Percentiles rank a stretch among this genome's conserved stretches.
Conservation (phyloP, 179 eudicot species). For the Sideroxylon spinosum region DNA sequence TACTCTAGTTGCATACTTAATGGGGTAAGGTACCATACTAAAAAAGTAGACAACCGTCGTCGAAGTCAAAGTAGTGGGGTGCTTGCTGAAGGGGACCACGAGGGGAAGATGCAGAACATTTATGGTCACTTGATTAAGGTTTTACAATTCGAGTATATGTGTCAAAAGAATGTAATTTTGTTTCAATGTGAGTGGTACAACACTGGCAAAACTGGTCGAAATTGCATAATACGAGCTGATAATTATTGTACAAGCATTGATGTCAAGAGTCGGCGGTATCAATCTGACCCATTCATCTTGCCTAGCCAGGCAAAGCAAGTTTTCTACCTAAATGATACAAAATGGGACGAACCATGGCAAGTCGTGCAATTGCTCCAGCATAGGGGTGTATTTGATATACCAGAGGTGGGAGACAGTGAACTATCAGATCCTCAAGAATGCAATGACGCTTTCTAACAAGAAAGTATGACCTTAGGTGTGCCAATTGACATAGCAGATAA, state of each 20-base stretch:
- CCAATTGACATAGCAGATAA: neutral
- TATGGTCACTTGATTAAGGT: neutral
- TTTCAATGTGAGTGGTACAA: too few species aligned
- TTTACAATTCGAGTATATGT: neutral
- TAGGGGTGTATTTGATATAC: neutral
- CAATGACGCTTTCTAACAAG: neutral
- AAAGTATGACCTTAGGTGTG: neutral
- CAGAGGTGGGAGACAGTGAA: neutral
- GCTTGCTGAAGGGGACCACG: neutral
- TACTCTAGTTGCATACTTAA: neutral
- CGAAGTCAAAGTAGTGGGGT: neutral
- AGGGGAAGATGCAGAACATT: neutral
- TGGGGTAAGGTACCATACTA: neutral
- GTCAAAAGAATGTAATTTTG: neutral
- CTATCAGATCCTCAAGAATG: neutral
- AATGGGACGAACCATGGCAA: neutral
- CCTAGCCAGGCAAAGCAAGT: neutral
- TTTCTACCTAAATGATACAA: neutral
- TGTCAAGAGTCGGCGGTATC: neutral
- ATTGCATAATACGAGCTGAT: neutral
- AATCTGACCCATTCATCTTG: constrained; percentile 2
- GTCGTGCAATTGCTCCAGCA: neutral
- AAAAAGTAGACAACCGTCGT: neutral
- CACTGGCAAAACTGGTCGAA: neutral
- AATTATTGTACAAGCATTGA: neutral